Base-by-base conservation (phyloP, 2,329 filamentous ascomycete genomes). In the Didymella sp. region DNA sequence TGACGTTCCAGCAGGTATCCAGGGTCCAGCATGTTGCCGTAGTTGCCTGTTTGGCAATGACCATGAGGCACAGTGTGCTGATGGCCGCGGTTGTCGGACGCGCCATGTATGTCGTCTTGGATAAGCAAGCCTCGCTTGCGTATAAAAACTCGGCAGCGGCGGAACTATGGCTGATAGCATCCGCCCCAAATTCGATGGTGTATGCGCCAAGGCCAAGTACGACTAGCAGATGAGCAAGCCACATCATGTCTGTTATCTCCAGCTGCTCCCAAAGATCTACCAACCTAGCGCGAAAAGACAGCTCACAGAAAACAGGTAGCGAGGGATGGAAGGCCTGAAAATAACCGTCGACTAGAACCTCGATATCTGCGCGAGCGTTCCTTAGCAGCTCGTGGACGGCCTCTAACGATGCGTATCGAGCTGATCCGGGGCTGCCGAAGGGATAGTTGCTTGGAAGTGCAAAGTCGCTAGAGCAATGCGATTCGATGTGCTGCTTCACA, bases 1-100 rank as follows among this genome's bases (percentile, higher is more conserved):
- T 60, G 1, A 65, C 43, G 25, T 57, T 64, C 64, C 64, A 70
- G 30, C 61, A 62, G 2, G 67, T 58, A 22, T 70, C 67, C 1
- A 67, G 35, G 11, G 58, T 53, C 62, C 66, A 69, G 25, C 64
- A 70, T 1, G 67, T 68, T 11, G 67, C 66, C 21, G 62, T 61
- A 2, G 60, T 60, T 38, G 60, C 62, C 33, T 68, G 63, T 28
- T 70, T 70, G 17, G 67, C 66, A 8, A 67, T n/a, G 0, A 67
- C 55, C 63, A 66, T 66, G 4, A 70, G 49, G 25, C 62, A 66
- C 6, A 69, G 43, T 3, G 65, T 66, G 15, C 57, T 52, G 11
- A 69, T 59, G 6, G 50, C 57, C 0, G 47, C 41, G 8, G 59
- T 51, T 11, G 49, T 64, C 11, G 67, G 61, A 21, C 57, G 62